These are phyloP conservation scores for Batrachochytrium dendrobatidis DNA, from an alignment of 371 early-diverging fungal genomes.

Conservation along the genomic window DNA sequence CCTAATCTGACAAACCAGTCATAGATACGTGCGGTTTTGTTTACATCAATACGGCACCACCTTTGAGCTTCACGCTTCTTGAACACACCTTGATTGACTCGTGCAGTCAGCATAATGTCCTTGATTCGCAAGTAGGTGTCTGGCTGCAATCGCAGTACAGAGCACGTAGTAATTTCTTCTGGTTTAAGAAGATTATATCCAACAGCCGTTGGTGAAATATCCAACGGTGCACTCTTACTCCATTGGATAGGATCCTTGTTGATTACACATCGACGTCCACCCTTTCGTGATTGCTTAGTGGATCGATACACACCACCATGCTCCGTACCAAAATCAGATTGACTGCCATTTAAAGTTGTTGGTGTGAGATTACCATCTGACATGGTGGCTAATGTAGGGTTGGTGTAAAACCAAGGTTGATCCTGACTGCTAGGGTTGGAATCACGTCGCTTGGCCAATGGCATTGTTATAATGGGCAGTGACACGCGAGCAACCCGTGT, in stretches of 20 bases:
- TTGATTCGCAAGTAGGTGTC: conserved; percentile 34
- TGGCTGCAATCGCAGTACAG: conserved; percentile 31
- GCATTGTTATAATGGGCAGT: too few species aligned
- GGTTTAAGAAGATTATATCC: conserved; percentile 23
- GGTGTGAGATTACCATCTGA: too few species aligned
- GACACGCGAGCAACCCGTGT: too few species aligned
- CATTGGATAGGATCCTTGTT: neutral
- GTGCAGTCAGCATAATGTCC: conserved; percentile 25
- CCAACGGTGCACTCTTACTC: conserved; percentile 19
- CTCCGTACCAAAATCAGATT: too few species aligned
- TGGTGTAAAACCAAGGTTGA: too few species aligned
- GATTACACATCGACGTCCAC: neutral
- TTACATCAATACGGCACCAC: conserved; percentile 42
- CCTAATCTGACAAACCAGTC: conserved; percentile 41
- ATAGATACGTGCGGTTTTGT: conserved; percentile 39
- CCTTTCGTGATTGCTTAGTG: too few species aligned
- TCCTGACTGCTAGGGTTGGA: too few species aligned
- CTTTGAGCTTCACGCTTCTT: conserved; percentile 38
- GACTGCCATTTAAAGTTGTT: too few species aligned
- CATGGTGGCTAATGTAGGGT: too few species aligned
- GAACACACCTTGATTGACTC: conserved; percentile 20
- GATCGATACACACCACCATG: too few species aligned
- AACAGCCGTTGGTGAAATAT: conserved; percentile 14
- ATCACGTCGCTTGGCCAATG: too few species aligned
- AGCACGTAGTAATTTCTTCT: conserved; percentile 33